A percentile compares a stretch with the other conserved stretches of the same genome.
Evolutionary conservation across 768 basidiomycete genomes (phyloP).

Genomic region (Tephrocybe sp.): DNA sequence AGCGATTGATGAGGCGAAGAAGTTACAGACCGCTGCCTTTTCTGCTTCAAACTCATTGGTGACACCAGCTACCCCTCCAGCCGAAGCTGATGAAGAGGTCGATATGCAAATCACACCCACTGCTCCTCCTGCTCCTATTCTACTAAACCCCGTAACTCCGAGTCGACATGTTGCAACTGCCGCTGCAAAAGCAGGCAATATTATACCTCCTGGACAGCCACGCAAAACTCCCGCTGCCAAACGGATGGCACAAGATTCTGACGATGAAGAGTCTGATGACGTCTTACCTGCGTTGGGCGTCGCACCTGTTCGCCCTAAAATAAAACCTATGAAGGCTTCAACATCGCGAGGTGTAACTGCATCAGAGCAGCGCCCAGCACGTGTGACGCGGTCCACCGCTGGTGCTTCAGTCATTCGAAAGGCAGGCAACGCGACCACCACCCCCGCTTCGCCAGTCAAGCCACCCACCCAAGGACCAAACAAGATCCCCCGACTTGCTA

Average conservation of each 20-base stretch:
- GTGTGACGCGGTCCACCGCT: conserved; percentile 71
- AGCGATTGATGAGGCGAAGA: conserved; percentile 76
- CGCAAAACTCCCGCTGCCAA: conserved; percentile 85
- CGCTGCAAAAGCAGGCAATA: conserved; percentile 65
- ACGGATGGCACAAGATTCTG: conserved; percentile 63
- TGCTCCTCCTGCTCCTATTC: conserved; percentile 17
- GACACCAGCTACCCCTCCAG: conserved; percentile 78
- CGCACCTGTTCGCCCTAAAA: conserved; percentile 40
- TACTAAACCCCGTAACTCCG: conserved; percentile 76
- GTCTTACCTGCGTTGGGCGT: conserved; percentile 60
- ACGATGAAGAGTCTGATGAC: conserved; percentile 64
- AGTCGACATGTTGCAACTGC: conserved; percentile 72
- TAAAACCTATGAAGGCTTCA: conserved; percentile 37
- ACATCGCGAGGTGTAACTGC: conserved; percentile 49
- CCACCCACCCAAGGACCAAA: conserved; percentile 53
- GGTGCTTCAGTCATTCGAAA: conserved; percentile 53
- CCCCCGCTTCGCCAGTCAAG: conserved; percentile 41
- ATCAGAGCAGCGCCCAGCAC: conserved; percentile 70
- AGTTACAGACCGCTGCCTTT: conserved; percentile 37
- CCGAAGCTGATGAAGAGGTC: conserved; percentile 68
- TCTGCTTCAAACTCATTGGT: conserved; percentile 45
- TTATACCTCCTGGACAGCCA: conserved; percentile 78
- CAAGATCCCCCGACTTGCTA: conserved; percentile 66
- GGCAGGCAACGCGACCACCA: conserved; percentile 37
- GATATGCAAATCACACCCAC: conserved; percentile 44